Evolutionary conservation across 768 basidiomycete genomes (phyloP), one percentile per base, ranked within the genome.

Genomic region (Tephrocybe sp.): DNA sequence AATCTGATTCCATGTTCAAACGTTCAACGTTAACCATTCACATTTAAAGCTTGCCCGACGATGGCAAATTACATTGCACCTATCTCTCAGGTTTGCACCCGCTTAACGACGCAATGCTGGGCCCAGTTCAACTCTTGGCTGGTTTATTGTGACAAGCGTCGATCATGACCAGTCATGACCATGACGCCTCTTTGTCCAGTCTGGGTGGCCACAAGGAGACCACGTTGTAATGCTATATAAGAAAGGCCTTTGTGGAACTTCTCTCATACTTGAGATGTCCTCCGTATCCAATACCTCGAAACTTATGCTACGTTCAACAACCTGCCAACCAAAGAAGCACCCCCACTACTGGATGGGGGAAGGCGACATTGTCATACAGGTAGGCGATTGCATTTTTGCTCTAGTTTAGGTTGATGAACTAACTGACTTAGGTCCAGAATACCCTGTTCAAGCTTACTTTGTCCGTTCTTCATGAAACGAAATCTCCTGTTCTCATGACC

Each of bases 361-460:
- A 11, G 67, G 67, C 31, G 63, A 68, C 46, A 57, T 67, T 27
- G 63, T 68, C 2, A 68, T 70, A 27, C 63, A 60, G 52, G 69
- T 65, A 29, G 5, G 27, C n/a, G n/a, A 29, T 5, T 29, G 23
- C 38, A 23, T 18, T 34, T 29, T 5, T 5, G 5, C 27, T 29
- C 27, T 29, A 5, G 27, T 29, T 11, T 11, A 29, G 5, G 6
- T 11, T 11, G 27, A 5, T 11, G 22, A 12, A 19, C 7, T n/a
- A n/a, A 37, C 16, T 13, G 4, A 5, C 11, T 39, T 57, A 82
- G 81, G 80, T 80, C 12, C 79, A 79, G 53, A 73, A 77, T 45
- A 72, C 68, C 10, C 62, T 82, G 1, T 83, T 78, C 57, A 66
- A 71, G 1, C 65, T 83, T 0, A 75, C 78, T 36, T 71, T 76